phyloP scores from a whole-genome alignment of 2,329 filamentous ascomycete genomes.

The Thelonectria blattea region DNA sequence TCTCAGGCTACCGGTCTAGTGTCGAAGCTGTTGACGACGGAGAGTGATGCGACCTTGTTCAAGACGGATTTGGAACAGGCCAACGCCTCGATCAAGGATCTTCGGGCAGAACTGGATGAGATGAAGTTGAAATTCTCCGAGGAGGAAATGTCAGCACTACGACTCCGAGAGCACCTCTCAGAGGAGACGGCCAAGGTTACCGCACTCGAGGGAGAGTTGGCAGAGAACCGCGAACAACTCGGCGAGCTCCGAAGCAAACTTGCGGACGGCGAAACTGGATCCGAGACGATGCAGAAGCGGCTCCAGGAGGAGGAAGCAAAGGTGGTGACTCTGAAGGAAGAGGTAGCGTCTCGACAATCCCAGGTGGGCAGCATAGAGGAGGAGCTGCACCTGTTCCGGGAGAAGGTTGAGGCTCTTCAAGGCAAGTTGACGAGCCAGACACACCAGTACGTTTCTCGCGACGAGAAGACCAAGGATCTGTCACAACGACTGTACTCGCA shows the following conservation, averaged over 20 bases:
- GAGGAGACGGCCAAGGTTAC: slow-evolving; percentile 60
- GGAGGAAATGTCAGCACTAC: slow-evolving; percentile 58
- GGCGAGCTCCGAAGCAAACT: slow-evolving; percentile 72
- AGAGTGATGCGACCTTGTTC: slow-evolving; percentile 65
- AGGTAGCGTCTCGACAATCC: slow-evolving; percentile 77
- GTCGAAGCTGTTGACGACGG: slow-evolving; percentile 64
- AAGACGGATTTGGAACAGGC: slow-evolving; percentile 68
- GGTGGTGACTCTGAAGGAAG: slow-evolving; percentile 69
- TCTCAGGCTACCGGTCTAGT: slow-evolving; percentile 63
- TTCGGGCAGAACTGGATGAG: slow-evolving; percentile 63
- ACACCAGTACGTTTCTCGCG: slow-evolving; percentile 71
- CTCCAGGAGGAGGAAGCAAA: slow-evolving; percentile 78
- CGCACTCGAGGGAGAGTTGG: slow-evolving; percentile 63
- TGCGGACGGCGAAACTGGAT: slow-evolving; percentile 82
- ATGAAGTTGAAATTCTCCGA: slow-evolving; percentile 58
- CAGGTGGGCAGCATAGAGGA: slow-evolving; percentile 77
- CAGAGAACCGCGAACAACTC: slow-evolving; percentile 73
- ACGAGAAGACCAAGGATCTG: slow-evolving; percentile 77
- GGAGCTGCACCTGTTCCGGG: slow-evolving; percentile 72
- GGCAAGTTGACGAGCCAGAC: slow-evolving; percentile 57
- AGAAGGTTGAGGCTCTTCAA: slow-evolving; percentile 64
- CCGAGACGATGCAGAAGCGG: slow-evolving; percentile 76
- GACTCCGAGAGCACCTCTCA: slow-evolving; percentile 59
- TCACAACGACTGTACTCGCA: slow-evolving; percentile 84
- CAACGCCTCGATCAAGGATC: slow-evolving; percentile 58